Evolutionary conservation across 108 stramenopile genomes (phyloP), one percentile per base, ranked within the genome.

Genomic region (Pseudonitzschia multiseries): DNA sequence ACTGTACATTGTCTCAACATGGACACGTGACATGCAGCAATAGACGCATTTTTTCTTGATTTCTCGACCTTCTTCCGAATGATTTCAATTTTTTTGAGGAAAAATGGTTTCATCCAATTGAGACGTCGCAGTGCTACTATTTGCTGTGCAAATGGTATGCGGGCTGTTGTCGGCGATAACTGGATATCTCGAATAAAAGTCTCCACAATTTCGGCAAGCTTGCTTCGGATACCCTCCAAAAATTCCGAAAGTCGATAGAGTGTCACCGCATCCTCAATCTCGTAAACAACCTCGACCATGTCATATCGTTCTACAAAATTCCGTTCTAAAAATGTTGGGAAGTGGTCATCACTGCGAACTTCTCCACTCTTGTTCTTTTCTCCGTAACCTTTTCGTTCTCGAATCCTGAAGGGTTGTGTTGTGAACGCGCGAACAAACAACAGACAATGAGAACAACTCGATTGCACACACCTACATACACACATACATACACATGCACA

Each of bases 351-450:
- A 12, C 77, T 52, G 27, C 71, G 65, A 2, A 73, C 44, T 20
- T 57, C 57, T 21, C 71, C 73, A 28, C 33, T 22, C 8, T 78
- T 36, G 73, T 90, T 90, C 28, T 36, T 69, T 32, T 71, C 52
- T 27, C 90, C 93, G 61, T 94, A 94, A 28, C 93, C 93, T 64
- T 94, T 84, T 20, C 93, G 53, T 64, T 86, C 90, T 40, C 93
- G 73, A 18, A 77, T 69, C 31, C 61, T 62, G 31, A 17, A 27
- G 29, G 10, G 26, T 59, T 8, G 28, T 31, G 26, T 59, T 8
- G 28, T 31, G 57, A 27, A 59, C 32, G 26, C 26, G 29, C 29
- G 26, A 0, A 42, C 24, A 29, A 33, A 29, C 26, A 61, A 28
- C 42, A 42, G 6, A 42, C 10, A 2, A 48, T 48, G 14, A 48